Conservation (phyloP, 768 basidiomycete genomes). For the Strobilomyces confusus region DNA sequence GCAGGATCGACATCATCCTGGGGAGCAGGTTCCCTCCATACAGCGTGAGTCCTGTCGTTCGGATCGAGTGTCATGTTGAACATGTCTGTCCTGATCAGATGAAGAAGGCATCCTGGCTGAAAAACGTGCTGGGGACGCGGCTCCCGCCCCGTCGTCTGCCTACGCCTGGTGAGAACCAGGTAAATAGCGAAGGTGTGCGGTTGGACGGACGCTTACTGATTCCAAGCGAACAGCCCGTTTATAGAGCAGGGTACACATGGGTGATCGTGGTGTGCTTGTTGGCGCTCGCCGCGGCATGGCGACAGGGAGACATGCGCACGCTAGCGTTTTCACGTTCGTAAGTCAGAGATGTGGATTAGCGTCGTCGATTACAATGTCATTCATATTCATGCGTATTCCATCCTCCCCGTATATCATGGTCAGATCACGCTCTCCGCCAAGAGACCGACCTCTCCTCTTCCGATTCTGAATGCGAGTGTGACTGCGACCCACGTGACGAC, state of each 20-base stretch:
- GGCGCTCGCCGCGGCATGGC: slow-evolving; percentile 5
- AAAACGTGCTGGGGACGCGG: slow-evolving; percentile 6
- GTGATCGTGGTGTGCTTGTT: slow-evolving; percentile 4
- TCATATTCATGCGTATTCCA: no score
- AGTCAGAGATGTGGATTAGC: background rate
- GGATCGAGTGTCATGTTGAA: background rate
- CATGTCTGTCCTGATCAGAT: slow-evolving; percentile 4
- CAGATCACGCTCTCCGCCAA: slow-evolving; percentile 16
- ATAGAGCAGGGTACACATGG: slow-evolving; percentile 9
- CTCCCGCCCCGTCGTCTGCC: slow-evolving; percentile 23
- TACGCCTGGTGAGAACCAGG: slow-evolving; percentile 8
- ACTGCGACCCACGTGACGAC: slow-evolving; percentile 7
- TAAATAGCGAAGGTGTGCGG: background rate
- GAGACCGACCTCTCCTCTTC: slow-evolving; percentile 15
- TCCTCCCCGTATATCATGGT: no score
- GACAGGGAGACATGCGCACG: background rate
- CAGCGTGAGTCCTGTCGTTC: slow-evolving; percentile 10
- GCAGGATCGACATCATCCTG: slow-evolving; percentile 24
- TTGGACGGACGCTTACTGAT: slow-evolving; percentile 12
- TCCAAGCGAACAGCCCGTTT: slow-evolving; percentile 3
- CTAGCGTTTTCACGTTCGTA: no score
- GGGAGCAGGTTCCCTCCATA: slow-evolving; percentile 31
- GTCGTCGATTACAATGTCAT: background rate
- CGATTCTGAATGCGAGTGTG: slow-evolving; percentile 10
- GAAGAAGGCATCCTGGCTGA: slow-evolving; percentile 26